These are phyloP conservation scores for Citrus maxima DNA, from an alignment of 345 rosid genomes.

Conservation along the genomic window DNA sequence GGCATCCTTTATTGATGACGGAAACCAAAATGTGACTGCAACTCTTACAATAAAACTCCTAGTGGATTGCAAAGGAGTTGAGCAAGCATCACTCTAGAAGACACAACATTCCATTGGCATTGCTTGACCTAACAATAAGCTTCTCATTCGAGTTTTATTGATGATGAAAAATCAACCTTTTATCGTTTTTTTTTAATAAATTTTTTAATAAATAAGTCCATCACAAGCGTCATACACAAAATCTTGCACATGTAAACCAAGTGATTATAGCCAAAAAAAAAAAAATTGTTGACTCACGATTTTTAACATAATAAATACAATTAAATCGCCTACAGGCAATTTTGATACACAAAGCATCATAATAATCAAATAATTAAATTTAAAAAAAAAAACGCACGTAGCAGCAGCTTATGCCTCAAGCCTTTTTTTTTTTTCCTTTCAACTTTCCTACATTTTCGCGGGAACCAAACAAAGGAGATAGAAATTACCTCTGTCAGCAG, in stretches of 20 bases:
- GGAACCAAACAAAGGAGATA: neutral
- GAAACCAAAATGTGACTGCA: neutral
- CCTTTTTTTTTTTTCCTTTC: neutral
- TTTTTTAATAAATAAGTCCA: neutral
- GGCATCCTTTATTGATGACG: too few species aligned
- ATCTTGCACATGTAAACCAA: neutral
- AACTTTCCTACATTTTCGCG: neutral
- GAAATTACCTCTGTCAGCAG: slow-evolving; percentile 29
- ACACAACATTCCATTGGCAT: neutral
- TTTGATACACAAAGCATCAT: neutral
- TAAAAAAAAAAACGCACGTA: neutral
- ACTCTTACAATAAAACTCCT: neutral
- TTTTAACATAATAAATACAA: neutral
- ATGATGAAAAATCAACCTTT: neutral
- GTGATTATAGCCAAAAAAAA: neutral
- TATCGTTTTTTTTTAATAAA: too few species aligned
- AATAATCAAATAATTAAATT: neutral
- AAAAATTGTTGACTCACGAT: too few species aligned
- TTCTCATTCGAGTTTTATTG: neutral
- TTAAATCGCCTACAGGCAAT: neutral
- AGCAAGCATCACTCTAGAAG: neutral
- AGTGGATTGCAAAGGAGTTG: neutral
- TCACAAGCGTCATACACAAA: neutral
- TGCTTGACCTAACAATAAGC: neutral
- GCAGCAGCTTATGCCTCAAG: neutral